A percentile compares a stretch with the other conserved stretches of the same genome.
Conservation (phyloP, 1,284 basidiomycete species). For the Tylopilus sp. region DNA sequence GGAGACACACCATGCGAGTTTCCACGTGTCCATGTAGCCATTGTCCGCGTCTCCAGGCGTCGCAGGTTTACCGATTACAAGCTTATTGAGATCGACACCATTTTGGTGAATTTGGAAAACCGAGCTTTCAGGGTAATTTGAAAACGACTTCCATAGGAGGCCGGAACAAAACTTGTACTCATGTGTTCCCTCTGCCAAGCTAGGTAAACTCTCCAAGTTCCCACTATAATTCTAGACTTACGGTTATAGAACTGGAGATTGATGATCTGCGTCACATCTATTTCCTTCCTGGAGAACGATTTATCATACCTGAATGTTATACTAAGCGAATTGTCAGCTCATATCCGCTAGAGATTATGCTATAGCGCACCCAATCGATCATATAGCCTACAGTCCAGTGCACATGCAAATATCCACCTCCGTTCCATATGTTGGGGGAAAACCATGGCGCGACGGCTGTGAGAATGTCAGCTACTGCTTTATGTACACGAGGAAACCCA, state of each 20-base stretch:
- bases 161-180: conserved; percentile 11
- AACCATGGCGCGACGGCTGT: conserved; percentile 44
- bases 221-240: conserved; percentile 36
- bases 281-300: too few relatives aligned
- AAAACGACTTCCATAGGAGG: conserved; percentile 3
- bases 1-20: conserved; percentile 41
- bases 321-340: conserved; percentile 23
- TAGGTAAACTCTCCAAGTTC: not conserved
- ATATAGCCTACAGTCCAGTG: conserved; percentile 63
- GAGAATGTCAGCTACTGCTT: not conserved
- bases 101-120: conserved; percentile 11
- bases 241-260: conserved; percentile 71
- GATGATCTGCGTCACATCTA: not conserved
- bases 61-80: conserved; percentile 13
- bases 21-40: conserved; percentile 64
- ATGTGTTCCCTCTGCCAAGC: conserved; percentile 5
- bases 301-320: too few relatives aligned
- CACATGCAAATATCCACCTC: conserved; percentile 69
- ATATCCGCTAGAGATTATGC: not conserved
- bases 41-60: not conserved
- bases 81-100: conserved; percentile 6
- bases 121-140: conserved; percentile 1
- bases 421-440: conserved; percentile 29
- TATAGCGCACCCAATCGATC: conserved; percentile 60
- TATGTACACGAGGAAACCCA: not conserved